These are phyloP conservation scores for Cladorrhinum sp. DNA, from an alignment of 2,329 filamentous ascomycete species.

Conservation along the genomic window DNA sequence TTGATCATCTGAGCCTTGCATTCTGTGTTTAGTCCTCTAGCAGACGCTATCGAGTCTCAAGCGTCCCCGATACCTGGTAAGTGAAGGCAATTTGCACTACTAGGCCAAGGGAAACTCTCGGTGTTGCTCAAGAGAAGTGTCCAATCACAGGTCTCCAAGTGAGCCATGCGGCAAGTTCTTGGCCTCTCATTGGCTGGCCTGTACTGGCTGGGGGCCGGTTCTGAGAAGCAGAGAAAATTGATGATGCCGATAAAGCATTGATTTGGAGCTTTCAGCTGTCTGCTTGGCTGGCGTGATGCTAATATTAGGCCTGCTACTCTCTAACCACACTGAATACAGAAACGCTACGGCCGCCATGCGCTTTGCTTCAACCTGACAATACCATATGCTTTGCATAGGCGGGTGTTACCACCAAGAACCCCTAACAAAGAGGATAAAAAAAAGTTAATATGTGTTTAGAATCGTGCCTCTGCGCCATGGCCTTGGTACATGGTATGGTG, in stretches of 20 bases:
- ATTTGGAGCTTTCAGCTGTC: background rate
- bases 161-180: background rate
- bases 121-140: background rate
- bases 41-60: background rate
- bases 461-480: background rate
- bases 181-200: conserved; percentile 8
- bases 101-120: background rate
- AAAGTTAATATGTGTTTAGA: background rate
- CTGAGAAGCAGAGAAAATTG: background rate
- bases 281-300: background rate
- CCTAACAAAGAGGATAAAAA: background rate
- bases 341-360: too few relatives aligned
- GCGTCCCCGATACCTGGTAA: conserved; percentile 7
- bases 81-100: background rate
- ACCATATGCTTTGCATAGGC: background rate
- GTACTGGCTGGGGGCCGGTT: background rate
- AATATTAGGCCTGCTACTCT: too few relatives aligned
- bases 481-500: background rate
- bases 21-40: background rate
- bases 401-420: background rate
- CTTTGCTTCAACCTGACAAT: background rate
- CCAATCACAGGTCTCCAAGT: conserved; percentile 7
- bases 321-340: too few relatives aligned
- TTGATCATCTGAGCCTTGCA: background rate
- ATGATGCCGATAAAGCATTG: background rate